These are phyloP conservation scores for Juncus inflexus DNA, from an alignment of 176 grass and related monocot genomes.

Conservation along the genomic window DNA sequence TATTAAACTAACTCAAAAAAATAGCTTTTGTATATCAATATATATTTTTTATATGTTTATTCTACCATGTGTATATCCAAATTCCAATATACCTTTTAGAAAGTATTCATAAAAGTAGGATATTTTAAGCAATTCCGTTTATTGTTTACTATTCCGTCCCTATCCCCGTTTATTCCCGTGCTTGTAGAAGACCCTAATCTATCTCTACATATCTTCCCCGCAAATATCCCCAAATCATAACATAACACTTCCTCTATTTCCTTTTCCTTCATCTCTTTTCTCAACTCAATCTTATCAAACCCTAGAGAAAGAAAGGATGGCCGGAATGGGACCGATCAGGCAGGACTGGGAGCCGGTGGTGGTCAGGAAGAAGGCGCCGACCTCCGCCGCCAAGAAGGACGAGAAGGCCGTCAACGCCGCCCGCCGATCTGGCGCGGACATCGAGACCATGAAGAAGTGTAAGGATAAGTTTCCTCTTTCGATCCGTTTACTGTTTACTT, in stretches of 20 bases:
- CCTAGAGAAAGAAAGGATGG: conserved; percentile 16
- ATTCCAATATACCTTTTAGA: too few relatives aligned
- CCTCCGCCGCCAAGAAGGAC: conserved; percentile 45
- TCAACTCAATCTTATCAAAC: background rate
- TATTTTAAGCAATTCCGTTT: too few relatives aligned
- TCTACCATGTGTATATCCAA: too few relatives aligned
- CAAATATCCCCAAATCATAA: conserved; percentile 11
- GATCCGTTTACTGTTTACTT: background rate
- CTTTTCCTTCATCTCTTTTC: background rate
- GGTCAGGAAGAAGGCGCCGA: conserved; percentile 50
- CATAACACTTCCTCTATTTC: too few relatives aligned
- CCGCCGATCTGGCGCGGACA: conserved; percentile 47
- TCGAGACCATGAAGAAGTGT: conserved; percentile 52
- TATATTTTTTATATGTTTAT: too few relatives aligned
- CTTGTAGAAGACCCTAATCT: background rate
- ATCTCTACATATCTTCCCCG: background rate
- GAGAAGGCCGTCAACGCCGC: conserved; percentile 55
- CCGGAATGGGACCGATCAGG: conserved; percentile 36
- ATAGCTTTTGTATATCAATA: too few relatives aligned
- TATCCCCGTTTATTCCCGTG: too few relatives aligned
- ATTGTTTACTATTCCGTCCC: too few relatives aligned
- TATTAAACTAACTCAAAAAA: too few relatives aligned
- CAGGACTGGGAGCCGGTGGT: conserved; percentile 54
- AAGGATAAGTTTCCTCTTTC: conserved; percentile 1
- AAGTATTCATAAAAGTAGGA: too few relatives aligned